phyloP scores from a whole-genome alignment of 2,329 filamentous ascomycete genomes.

The Xylaria sp. region DNA sequence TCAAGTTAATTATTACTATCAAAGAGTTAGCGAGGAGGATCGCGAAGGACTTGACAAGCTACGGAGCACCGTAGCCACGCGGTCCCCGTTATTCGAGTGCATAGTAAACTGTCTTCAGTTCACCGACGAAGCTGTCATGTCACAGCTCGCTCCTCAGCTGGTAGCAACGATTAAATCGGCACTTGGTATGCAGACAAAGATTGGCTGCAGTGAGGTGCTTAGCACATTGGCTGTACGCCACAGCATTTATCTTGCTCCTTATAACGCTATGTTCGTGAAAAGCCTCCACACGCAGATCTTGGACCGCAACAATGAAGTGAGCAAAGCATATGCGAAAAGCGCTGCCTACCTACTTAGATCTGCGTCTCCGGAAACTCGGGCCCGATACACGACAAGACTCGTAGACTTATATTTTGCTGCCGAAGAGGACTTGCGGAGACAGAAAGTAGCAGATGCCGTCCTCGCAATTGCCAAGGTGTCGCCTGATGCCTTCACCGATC shows the following conservation, averaged over 20 bases:
- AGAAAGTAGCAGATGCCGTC: slow-evolving; percentile 84
- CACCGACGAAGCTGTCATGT: slow-evolving; percentile 82
- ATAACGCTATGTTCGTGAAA: slow-evolving; percentile 79
- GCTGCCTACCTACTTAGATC: slow-evolving; percentile 83
- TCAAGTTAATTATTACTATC: slow-evolving; percentile 89
- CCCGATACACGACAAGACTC: slow-evolving; percentile 62
- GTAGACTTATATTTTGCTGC: slow-evolving; percentile 81
- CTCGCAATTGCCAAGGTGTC: slow-evolving; percentile 86
- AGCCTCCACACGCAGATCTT: slow-evolving; percentile 83
- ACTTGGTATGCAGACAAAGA: slow-evolving; percentile 91
- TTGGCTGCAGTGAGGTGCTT: slow-evolving; percentile 87
- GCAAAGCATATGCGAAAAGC: slow-evolving; percentile 85
- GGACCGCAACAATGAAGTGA: slow-evolving; percentile 94
- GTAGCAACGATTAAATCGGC: slow-evolving; percentile 84
- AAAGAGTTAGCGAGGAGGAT: slow-evolving; percentile 87
- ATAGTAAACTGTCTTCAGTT: slow-evolving; percentile 89
- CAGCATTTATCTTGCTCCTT: slow-evolving; percentile 76
- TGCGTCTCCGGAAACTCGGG: slow-evolving; percentile 59
- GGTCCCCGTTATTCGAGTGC: slow-evolving; percentile 90
- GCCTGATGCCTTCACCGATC: slow-evolving; percentile 83
- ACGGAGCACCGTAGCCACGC: slow-evolving; percentile 81
- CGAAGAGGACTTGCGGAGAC: slow-evolving; percentile 78
- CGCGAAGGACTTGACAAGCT: slow-evolving; percentile 91
- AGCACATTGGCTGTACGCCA: slow-evolving; percentile 86
- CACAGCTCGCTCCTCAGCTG: slow-evolving; percentile 74